A percentile compares a stretch with the other conserved stretches of the same genome.
Evolutionary conservation across 1,139 yeast genomes (phyloP).

Genomic region (Ashbya aceris): DNA sequence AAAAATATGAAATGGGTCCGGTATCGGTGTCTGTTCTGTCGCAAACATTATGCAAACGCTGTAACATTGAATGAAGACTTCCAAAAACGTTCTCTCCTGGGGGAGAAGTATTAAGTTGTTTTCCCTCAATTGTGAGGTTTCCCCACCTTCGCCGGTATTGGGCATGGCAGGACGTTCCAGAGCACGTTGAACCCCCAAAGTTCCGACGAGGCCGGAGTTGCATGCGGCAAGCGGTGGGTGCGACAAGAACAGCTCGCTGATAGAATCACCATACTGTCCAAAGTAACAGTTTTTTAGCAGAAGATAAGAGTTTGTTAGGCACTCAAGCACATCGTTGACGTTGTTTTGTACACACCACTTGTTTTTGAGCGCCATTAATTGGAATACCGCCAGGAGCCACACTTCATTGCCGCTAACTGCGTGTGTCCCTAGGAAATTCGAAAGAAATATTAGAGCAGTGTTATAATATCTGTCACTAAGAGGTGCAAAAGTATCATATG

Average conservation of each 20-base stretch:
- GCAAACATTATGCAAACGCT: constrained; percentile 28
- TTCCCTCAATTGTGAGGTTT: not conserved
- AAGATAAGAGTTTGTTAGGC: constrained; percentile 26
- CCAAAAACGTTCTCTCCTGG: constrained; percentile 31
- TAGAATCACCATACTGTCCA: not conserved
- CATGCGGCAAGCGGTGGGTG: not conserved
- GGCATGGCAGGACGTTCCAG: not conserved
- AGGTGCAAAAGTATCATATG: constrained; percentile 13
- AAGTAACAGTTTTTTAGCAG: constrained; percentile 21
- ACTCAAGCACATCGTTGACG: constrained; percentile 26
- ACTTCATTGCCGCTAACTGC: constrained; percentile 18
- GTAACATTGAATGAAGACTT: constrained; percentile 34
- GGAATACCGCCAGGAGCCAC: constrained; percentile 34
- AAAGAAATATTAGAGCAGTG: constrained; percentile 19
- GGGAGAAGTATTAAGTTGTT: constrained; percentile 10
- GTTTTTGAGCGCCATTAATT: constrained; percentile 32
- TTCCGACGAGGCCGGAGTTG: not conserved
- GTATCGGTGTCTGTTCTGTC: constrained; percentile 25
- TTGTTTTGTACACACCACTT: constrained; percentile 29
- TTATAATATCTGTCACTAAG: constrained; percentile 25
- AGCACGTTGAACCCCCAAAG: not conserved
- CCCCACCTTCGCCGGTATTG: too few species aligned
- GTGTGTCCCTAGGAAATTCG: constrained; percentile 11
- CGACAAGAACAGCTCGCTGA: too few species aligned
- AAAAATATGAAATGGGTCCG: constrained; percentile 34